These are phyloP conservation scores for Trichosporon faecale DNA, from an alignment of 1,284 basidiomycete genomes.

Conservation along the genomic window DNA sequence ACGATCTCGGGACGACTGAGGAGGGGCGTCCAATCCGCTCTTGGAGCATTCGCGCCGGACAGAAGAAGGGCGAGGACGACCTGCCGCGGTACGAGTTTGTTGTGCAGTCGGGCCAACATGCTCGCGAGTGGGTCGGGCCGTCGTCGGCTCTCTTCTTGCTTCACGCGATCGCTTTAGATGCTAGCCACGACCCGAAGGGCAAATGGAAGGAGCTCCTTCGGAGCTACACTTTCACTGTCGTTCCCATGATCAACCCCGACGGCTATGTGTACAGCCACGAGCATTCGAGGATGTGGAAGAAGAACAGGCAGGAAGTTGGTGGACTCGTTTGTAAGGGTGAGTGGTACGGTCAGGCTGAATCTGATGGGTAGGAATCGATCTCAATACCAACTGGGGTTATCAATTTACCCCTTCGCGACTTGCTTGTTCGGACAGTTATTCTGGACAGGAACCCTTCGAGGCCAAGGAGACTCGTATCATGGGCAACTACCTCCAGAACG, in stretches of 20 bases:
- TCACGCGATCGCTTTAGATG: slow-evolving; percentile 63
- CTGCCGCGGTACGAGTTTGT: slow-evolving; percentile 57
- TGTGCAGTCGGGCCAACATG: slow-evolving; percentile 73
- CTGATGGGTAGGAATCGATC: slow-evolving; percentile 65
- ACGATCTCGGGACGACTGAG: slow-evolving; percentile 39
- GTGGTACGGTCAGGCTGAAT: slow-evolving; percentile 5
- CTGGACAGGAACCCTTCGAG: slow-evolving; percentile 68
- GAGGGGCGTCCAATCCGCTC: slow-evolving; percentile 42
- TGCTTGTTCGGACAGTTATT: slow-evolving; percentile 67
- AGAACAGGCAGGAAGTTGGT: slow-evolving; percentile 64
- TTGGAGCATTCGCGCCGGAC: slow-evolving; percentile 27
- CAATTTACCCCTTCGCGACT: slow-evolving; percentile 41
- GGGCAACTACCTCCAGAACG: slow-evolving; percentile 63
- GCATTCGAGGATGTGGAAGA: slow-evolving; percentile 73
- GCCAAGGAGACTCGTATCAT: slow-evolving; percentile 72
- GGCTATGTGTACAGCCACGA: slow-evolving; percentile 70
- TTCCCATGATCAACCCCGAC: slow-evolving; percentile 78
- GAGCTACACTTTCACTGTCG: slow-evolving; percentile 67
- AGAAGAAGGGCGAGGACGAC: slow-evolving; percentile 16
- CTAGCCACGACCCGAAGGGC: slow-evolving; percentile 47
- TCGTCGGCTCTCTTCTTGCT: slow-evolving; percentile 70
- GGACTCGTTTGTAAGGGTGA: slow-evolving; percentile 50
- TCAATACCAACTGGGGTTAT: slow-evolving; percentile 70
- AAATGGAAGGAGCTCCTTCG: slow-evolving; percentile 55
- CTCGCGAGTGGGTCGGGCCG: slow-evolving; percentile 80